Conservation (phyloP, 2,329 filamentous ascomycete species). For the Tolypocladium cylindrosporum region DNA sequence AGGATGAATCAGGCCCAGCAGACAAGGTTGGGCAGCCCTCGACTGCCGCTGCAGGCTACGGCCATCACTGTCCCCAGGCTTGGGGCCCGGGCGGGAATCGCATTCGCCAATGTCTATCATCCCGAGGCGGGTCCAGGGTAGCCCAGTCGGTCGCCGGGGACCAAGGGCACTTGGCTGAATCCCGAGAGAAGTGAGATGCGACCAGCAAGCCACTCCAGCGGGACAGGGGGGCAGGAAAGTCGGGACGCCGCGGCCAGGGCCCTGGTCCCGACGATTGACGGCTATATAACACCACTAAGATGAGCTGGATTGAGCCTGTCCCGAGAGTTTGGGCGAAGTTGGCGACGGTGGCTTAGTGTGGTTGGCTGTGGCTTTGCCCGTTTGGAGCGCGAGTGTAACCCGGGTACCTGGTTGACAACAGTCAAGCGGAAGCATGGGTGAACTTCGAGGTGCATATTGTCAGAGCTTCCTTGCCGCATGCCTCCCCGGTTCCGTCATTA, state of each 20-base stretch:
- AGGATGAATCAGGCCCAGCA: background rate
- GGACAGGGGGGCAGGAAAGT: background rate
- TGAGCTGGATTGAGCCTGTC: background rate
- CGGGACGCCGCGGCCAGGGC: background rate
- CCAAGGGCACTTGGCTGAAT: constrained; percentile 5
- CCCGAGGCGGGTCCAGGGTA: constrained; percentile 1
- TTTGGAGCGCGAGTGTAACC: background rate
- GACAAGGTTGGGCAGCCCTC: background rate
- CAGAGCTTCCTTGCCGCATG: background rate
- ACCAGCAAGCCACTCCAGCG: background rate
- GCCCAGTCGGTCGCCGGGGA: constrained; percentile 3
- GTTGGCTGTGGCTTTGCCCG: background rate
- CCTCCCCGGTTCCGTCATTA: background rate
- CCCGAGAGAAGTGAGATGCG: constrained; percentile 8
- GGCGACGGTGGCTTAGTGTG: background rate
- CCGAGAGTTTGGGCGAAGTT: constrained; percentile 1
- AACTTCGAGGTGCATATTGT: background rate
- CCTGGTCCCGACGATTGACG: background rate
- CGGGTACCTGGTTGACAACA: constrained; percentile 1
- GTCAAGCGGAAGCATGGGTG: background rate
- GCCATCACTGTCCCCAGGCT: background rate
- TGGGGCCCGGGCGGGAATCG: background rate
- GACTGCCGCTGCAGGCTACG: constrained; percentile 1
- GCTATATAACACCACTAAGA: background rate
- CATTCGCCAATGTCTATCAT: background rate